Base-by-base conservation (phyloP, 2,329 filamentous ascomycete genomes). In the Helotiales sp. region DNA sequence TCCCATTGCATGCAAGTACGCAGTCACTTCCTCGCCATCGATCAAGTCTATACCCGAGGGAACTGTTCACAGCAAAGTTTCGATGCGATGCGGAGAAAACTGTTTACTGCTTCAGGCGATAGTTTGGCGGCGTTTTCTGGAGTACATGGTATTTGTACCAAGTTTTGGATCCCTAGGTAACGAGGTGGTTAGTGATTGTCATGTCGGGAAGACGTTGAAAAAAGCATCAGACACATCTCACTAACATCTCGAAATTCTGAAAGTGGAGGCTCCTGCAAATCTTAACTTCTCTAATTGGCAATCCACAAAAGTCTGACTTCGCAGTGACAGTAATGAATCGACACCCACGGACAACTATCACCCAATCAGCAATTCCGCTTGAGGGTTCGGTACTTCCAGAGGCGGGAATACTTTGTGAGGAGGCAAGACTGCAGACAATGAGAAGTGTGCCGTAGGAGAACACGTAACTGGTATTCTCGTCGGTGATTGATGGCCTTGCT, bases 301-400 rank as follows among this genome's bases (percentile, higher is more conserved):
- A 57, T 10, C 68, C 59, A 11, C 40, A 28, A 1, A 69, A 47
- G 24, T 69, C 47, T 5, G 30, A 6, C 6, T 26, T 22, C 10
- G 68, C 58, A 6, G 20, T 32, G 20, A 50, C 20, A n/a, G 37
- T n/a, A 28, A 69, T 63, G 7, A 30, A 43, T 1, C 30, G 30
- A 22, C 68, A 69, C 22, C 68, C 68, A 3, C 65, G 65, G 24
- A 69, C 11, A 26, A 59, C 65, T 1, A 61, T 30, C n/a, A 69
- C 60, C 65, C 68, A 69, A 26, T 63, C 65, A 13, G 61, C 17
- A 8, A 63, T 65, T 26, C 64, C 54, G 11, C 63, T 24, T 10
- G 54, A 59, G 10, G 54, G 13, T 7, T 55, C 50, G 17, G 34
- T 22, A 24, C 54, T 61, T 2, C 62, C 62, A 17, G 57, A 50